Evolutionary conservation across 1,284 basidiomycete genomes (phyloP), one percentile per base, ranked within the genome.

Genomic region (Apiotrichum siamense): DNA sequence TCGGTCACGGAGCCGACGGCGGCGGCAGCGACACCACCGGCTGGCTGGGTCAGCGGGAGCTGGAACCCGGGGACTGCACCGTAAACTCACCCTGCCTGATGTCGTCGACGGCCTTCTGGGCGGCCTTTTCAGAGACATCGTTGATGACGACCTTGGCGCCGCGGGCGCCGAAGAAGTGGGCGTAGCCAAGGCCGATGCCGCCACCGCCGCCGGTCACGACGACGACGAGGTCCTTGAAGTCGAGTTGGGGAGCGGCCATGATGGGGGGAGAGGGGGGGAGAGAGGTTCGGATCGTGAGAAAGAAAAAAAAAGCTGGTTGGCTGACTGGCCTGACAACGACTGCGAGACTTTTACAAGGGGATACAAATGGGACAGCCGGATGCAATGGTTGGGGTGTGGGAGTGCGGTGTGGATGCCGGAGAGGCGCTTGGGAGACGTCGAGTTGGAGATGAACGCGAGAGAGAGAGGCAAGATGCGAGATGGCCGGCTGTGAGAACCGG

Each of bases 121-220:
- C 94, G 20, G 90, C 87, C 57, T 84, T 83, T 49, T 79, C 80
- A 66, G 86, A 91, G 69, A 97, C 88, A 75, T 98, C 96, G 68
- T 97, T 96, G 38, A 97, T 88, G 58, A 98, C 88, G 54, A 98
- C 83, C 64, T 90, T 92, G 17, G 92, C 91, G 12, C 94, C 94
- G 50, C 90, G 81, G 12, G 87, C 82, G 27, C 91, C 93, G 72
- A 91, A 97, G 62, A 92, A 80, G 50, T 88, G 77, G 1, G 93
- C 87, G 75, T 98, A 97, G 26, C 93, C 92, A 67, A 20, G 32
- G 48, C 94, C 94, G 23, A 98, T 81, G 32, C 96, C 94, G 58
- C 91, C 90, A 29, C 96, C 96, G 49, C 91, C 93, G 51, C 96
- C 96, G 43, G 96, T 99, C 59, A 98, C 78, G 62, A 99, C 81